Evolutionary conservation across 306 rosid species (phyloP).

Genomic region (Ochetophila trinervis): DNA sequence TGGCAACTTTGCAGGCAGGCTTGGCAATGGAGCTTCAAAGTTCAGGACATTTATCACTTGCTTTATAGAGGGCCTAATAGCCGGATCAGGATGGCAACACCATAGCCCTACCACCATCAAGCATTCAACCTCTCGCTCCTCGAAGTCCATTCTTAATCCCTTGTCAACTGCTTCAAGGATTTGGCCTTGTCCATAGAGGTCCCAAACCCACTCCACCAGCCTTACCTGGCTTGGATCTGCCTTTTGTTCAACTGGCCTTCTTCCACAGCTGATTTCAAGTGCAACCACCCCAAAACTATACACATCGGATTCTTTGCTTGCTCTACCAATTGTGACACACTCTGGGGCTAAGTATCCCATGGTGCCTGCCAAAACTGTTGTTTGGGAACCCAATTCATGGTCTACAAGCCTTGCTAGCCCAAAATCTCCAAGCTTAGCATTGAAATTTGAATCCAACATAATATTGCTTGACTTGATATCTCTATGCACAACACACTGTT

Average conservation of each 20-base stretch:
- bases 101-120: conserved; percentile 46
- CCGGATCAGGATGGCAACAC: conserved; percentile 72
- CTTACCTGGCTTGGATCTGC: conserved; percentile 40
- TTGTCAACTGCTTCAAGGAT: conserved; percentile 42
- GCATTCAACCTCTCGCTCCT: conserved; percentile 38
- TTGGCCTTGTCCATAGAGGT: conserved; percentile 54
- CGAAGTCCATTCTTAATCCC: conserved; percentile 36
- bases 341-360: no score
- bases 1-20: conserved; percentile 55
- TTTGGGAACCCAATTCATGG: no score
- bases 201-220: conserved; percentile 75
- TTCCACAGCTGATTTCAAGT: conserved; percentile 65
- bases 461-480: no score
- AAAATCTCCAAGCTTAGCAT: no score
- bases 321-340: no score
- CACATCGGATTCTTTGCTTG: no score
- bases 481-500: no score
- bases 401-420: no score
- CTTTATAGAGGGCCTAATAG: conserved; percentile 53
- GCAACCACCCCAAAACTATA: conserved; percentile 1
- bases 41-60: conserved; percentile 62
- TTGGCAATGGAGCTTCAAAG: conserved; percentile 46
- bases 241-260: conserved; percentile 50
- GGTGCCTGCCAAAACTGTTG: no score
- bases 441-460: no score